Base-by-base conservation (phyloP, 2,329 filamentous ascomycete species). In the Neofusicoccum sp. region DNA sequence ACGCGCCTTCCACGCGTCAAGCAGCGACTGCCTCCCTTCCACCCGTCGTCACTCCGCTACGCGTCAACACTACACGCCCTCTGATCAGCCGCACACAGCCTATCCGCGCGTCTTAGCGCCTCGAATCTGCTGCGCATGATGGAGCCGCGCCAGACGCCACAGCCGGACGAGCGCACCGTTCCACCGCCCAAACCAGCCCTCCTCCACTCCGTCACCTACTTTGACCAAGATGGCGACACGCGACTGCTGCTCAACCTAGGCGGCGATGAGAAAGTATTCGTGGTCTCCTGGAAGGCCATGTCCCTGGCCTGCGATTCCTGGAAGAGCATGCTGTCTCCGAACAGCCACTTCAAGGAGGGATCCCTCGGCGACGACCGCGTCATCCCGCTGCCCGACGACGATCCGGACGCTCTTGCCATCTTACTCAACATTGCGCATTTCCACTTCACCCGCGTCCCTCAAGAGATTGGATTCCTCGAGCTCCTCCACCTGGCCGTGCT, bases 371-470 rank as follows among this genome's bases (percentile, higher is more conserved):
- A 20, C 9, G n/a, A 31, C 6, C 12, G 49, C 33, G 14, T n/a
- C 26, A 49, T 63, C 8, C 34, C 45, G 3, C 38, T 63, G 6
- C 61, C 61, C 6, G 57, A 63, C 14, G 61, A 63, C 31, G 33
- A 61, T 20, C 40, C 51, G 1, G 43, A 45, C 1, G 51, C 58
- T 36, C 44, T 63, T n/a, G 4, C 14, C 2, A 38, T 63, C 12
- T 12, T 63, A 8, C 59, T 63, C 8, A 40, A 53, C 28, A 61
- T 63, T 14, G 61, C 61, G 4, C 61, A 63, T 33, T 33, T 63
- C 33, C 24, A 30, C 14, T 61, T 58, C 24, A 28, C 44, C 16
- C 20, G 14, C 2, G 34, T 58, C 4, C 61, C 61, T 1, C 16
- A 34, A 14, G 6, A 3, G 0, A 6, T 61, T 8, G 4, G 6